Percentiles rank a stretch among this genome's conserved stretches.
phyloP scores from a whole-genome alignment of 2,329 filamentous ascomycete genomes.

The Trichoderma afroharzianum region DNA sequence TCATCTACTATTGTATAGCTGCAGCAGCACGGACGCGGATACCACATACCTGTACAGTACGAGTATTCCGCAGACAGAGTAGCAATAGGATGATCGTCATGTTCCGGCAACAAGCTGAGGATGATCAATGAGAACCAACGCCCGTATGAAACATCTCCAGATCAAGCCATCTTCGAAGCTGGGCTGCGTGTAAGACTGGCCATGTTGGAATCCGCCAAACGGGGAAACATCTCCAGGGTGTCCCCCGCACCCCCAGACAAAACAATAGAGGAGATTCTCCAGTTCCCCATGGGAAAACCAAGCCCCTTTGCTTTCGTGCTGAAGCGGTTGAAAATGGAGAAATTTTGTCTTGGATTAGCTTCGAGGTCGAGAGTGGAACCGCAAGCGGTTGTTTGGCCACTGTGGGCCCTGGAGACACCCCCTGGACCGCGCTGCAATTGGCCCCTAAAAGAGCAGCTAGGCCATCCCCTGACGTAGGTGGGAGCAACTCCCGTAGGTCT shows the following conservation, averaged over 20 bases:
- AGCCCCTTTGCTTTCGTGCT: background rate
- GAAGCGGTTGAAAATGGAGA: background rate
- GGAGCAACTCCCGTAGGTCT: slow-evolving; percentile 7
- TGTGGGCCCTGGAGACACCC: background rate
- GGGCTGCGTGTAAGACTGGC: background rate
- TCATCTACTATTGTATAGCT: background rate
- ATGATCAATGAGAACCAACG: background rate
- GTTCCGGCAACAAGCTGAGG: background rate
- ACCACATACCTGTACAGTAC: background rate
- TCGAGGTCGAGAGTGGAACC: slow-evolving; percentile 8
- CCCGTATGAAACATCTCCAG: background rate
- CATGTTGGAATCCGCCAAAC: background rate
- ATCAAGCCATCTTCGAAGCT: background rate
- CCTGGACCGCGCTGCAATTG: slow-evolving; percentile 8
- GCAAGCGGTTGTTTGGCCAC: slow-evolving; percentile 3
- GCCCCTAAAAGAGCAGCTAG: slow-evolving; percentile 7
- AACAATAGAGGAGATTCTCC: slow-evolving; percentile 1
- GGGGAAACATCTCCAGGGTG: background rate
- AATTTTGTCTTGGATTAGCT: background rate
- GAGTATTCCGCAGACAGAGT: background rate
- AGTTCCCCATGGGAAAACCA: slow-evolving; percentile 12
- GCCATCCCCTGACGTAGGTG: slow-evolving; percentile 15
- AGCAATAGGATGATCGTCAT: background rate
- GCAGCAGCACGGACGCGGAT: background rate
- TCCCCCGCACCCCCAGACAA: slow-evolving; percentile 14